phyloP scores from a whole-genome alignment of 2,329 filamentous ascomycete genomes.

The Cladorrhinum sp. region DNA sequence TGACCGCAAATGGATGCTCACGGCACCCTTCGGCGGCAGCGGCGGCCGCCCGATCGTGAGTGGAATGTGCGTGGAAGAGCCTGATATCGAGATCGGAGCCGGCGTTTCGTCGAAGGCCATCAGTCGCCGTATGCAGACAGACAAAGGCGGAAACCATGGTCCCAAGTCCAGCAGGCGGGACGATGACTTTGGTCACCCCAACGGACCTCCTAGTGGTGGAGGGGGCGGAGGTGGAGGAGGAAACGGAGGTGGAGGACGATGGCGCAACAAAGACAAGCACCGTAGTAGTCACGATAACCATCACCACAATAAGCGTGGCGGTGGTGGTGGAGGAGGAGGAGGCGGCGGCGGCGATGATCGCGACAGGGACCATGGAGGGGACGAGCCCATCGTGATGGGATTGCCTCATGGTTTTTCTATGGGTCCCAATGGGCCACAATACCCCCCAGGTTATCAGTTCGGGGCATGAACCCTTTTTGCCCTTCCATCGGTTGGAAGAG shows the following conservation, averaged over 20 bases:
- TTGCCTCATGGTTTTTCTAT: slow-evolving; percentile 45
- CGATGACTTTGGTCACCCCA: slow-evolving; percentile 28
- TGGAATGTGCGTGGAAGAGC: slow-evolving; percentile 90
- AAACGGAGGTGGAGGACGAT: slow-evolving; percentile 21
- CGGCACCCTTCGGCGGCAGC: slow-evolving; percentile 87
- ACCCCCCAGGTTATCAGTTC: neutral
- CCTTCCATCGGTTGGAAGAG: neutral
- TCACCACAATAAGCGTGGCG: slow-evolving; percentile 24
- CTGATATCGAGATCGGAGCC: slow-evolving; percentile 96
- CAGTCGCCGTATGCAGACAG: slow-evolving; percentile 66
- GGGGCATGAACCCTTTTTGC: neutral
- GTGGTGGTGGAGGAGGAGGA: slow-evolving; percentile 25
- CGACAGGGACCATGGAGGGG: slow-evolving; percentile 20
- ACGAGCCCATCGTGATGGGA: slow-evolving; percentile 34
- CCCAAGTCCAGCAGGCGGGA: slow-evolving; percentile 58
- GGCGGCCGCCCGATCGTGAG: slow-evolving; percentile 76
- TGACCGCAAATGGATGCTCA: slow-evolving; percentile 95
- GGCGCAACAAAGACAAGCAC: slow-evolving; percentile 19
- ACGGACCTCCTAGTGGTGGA: slow-evolving; percentile 13
- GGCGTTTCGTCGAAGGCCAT: slow-evolving; percentile 93
- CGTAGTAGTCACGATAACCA: slow-evolving; percentile 25
- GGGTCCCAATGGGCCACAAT: slow-evolving; percentile 41
- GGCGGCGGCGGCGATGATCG: slow-evolving; percentile 18
- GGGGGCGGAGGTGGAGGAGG: slow-evolving; percentile 16
- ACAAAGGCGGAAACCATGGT: slow-evolving; percentile 62